Evolutionary conservation across 805 yeast species (phyloP).

Genomic region (Zygotorulaspora florentina): DNA sequence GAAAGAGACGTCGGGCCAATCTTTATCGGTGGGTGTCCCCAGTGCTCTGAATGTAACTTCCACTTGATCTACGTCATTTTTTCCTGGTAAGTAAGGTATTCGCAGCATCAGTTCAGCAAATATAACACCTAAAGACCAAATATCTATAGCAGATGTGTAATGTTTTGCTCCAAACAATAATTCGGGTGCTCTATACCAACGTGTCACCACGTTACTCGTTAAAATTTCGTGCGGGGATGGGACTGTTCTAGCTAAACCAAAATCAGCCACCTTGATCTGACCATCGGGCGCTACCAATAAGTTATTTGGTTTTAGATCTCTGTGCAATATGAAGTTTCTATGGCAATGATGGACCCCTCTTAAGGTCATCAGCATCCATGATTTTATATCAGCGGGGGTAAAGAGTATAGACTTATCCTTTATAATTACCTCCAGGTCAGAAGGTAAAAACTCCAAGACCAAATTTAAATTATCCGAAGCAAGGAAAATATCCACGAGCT

Average conservation of each 20-base stretch:
- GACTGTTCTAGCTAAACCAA: slow-evolving; percentile 85
- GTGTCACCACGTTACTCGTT: slow-evolving; percentile 91
- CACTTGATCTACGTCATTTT: slow-evolving; percentile 82
- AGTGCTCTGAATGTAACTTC: slow-evolving; percentile 92
- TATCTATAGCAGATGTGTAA: slow-evolving; percentile 83
- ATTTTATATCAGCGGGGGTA: slow-evolving; percentile 79
- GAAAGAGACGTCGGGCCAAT: slow-evolving; percentile 85
- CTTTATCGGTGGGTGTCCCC: slow-evolving; percentile 91
- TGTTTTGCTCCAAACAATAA: slow-evolving; percentile 81
- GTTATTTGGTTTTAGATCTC: slow-evolving; percentile 93
- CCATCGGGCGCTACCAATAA: slow-evolving; percentile 84
- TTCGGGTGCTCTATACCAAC: slow-evolving; percentile 99
- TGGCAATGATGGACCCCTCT: slow-evolving; percentile 96
- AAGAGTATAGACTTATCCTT: slow-evolving; percentile 74
- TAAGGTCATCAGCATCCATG: slow-evolving; percentile 92
- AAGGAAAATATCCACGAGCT: slow-evolving; percentile 81
- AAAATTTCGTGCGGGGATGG: slow-evolving; percentile 72
- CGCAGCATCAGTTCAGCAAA: slow-evolving; percentile 95
- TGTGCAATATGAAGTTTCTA: slow-evolving; percentile 80
- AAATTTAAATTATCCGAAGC: slow-evolving; percentile 62
- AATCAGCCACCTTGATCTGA: slow-evolving; percentile 90
- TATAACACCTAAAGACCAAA: slow-evolving; percentile 95
- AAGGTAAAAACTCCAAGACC: slow-evolving; percentile 89
- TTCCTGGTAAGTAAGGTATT: slow-evolving; percentile 92
- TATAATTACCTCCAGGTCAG: slow-evolving; percentile 85